These are phyloP conservation scores for Paramecium caudatum DNA, from an alignment of 73 alveolate species.

Conservation along the genomic window DNA sequence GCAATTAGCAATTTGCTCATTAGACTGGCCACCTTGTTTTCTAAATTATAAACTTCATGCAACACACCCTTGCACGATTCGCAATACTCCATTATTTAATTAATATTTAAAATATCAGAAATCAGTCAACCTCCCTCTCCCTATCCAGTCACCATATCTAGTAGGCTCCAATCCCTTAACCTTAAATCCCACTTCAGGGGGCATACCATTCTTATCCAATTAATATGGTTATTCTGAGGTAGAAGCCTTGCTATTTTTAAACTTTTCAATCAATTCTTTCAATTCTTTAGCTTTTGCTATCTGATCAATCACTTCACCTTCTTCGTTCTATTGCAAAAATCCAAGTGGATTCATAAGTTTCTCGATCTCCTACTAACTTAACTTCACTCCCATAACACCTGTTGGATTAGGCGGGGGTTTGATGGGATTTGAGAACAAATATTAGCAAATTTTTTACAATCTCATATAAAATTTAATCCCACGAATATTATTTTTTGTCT, in stretches of 20 bases:
- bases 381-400: slow-evolving; percentile 5
- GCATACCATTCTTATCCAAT: slow-evolving; percentile 76
- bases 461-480: background rate
- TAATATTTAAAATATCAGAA: slow-evolving; percentile 76
- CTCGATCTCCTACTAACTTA: slow-evolving; percentile 28
- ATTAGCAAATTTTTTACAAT: background rate
- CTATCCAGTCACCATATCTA: slow-evolving; percentile 93
- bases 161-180: slow-evolving; percentile 94
- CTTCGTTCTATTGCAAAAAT: slow-evolving; percentile 30
- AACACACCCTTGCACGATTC: background rate
- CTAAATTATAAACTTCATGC: background rate
- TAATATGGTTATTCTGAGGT: background rate
- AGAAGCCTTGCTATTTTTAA: background rate
- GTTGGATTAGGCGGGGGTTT: slow-evolving; percentile 48
- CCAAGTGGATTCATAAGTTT: slow-evolving; percentile 56
- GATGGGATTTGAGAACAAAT: background rate
- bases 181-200: slow-evolving; percentile 88
- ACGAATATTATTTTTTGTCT: too few relatives aligned
- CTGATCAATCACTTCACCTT: slow-evolving; percentile 11
- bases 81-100: slow-evolving; percentile 39
- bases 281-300: slow-evolving; percentile 51
- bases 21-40: background rate
- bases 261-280: slow-evolving; percentile 31
- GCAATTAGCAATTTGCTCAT: background rate
- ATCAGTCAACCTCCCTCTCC: slow-evolving; percentile 91